Evolutionary conservation across 2,329 filamentous ascomycete genomes (phyloP).

Genomic region (Thelonectria olida): DNA sequence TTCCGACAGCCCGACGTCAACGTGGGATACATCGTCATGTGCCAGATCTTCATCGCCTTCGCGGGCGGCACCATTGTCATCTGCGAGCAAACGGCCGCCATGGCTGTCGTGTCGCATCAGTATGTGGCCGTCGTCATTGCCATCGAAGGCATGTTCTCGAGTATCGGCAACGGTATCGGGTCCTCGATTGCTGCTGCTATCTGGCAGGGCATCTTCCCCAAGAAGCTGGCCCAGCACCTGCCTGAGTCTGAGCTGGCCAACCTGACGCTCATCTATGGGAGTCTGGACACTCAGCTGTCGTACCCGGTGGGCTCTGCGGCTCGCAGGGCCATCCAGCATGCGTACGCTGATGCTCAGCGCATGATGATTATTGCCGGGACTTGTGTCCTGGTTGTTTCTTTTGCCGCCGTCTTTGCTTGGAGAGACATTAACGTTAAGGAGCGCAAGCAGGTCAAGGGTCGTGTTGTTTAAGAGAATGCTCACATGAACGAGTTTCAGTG

Average conservation of each 20-base stretch:
- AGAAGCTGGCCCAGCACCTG: conserved; percentile 46
- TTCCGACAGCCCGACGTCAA: conserved; percentile 62
- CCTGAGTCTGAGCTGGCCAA: conserved; percentile 43
- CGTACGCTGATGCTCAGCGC: conserved; percentile 56
- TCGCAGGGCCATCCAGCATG: conserved; percentile 51
- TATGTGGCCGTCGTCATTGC: conserved; percentile 20
- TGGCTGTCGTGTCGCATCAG: conserved; percentile 21
- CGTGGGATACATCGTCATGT: conserved; percentile 63
- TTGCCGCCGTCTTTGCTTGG: conserved; percentile 32
- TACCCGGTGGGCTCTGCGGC: conserved; percentile 50
- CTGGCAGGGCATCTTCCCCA: conserved; percentile 46
- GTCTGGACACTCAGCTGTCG: conserved; percentile 42
- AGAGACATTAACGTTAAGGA: conserved; percentile 34
- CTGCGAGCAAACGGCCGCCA: conserved; percentile 22
- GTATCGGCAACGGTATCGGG: conserved; percentile 21
- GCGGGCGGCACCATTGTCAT: conserved; percentile 24
- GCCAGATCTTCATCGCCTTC: conserved; percentile 29
- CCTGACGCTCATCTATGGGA: conserved; percentile 54
- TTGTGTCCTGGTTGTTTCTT: conserved; percentile 22
- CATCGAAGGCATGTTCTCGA: conserved; percentile 24
- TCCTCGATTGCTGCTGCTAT: conserved; percentile 20
- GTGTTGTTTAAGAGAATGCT: conserved; percentile 20
- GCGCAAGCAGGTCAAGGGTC: conserved; percentile 25
- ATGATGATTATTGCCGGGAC: conserved; percentile 43
- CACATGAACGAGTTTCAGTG: too few species aligned